These are phyloP conservation scores for Cucumis hystrix DNA, from an alignment of 306 rosid species.

Conservation along the genomic window DNA sequence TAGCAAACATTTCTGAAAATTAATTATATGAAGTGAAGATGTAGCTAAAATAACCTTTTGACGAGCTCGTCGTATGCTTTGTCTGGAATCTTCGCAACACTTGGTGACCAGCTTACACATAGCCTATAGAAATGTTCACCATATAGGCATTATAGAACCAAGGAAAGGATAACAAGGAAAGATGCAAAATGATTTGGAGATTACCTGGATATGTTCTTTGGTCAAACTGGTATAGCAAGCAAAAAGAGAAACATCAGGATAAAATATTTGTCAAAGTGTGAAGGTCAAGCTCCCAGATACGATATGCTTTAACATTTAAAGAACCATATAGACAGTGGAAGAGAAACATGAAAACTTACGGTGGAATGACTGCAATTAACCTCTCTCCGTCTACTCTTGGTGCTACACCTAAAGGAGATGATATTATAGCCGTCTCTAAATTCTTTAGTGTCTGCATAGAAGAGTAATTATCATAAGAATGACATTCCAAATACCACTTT, in stretches of 20 bases:
- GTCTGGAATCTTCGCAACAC: slow-evolving; percentile 76
- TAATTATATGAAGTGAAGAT: background rate
- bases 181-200: slow-evolving; percentile 1
- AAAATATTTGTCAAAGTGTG: slow-evolving; percentile 13
- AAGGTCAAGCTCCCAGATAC: background rate
- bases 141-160: background rate
- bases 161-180: slow-evolving; percentile 4
- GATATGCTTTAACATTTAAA: background rate
- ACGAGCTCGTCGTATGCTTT: slow-evolving; percentile 78
- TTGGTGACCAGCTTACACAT: slow-evolving; percentile 64
- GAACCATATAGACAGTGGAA: background rate
- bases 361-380: slow-evolving; percentile 85
- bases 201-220: slow-evolving; percentile 85
- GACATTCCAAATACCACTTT: background rate
- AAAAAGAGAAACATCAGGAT: slow-evolving; percentile 5
- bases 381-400: slow-evolving; percentile 81
- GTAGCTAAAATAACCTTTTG: slow-evolving; percentile 53
- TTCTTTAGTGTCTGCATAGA: slow-evolving; percentile 49
- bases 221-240: slow-evolving; percentile 54
- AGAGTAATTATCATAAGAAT: slow-evolving; percentile 4
- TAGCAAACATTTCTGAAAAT: background rate
- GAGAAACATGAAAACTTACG: slow-evolving; percentile 36
- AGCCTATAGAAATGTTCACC: slow-evolving; percentile 37
- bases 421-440: slow-evolving; percentile 71
- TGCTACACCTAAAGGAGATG: slow-evolving; percentile 77